Conservation (phyloP, 768 basidiomycete genomes). For the Daedaleopsis sinensis region DNA sequence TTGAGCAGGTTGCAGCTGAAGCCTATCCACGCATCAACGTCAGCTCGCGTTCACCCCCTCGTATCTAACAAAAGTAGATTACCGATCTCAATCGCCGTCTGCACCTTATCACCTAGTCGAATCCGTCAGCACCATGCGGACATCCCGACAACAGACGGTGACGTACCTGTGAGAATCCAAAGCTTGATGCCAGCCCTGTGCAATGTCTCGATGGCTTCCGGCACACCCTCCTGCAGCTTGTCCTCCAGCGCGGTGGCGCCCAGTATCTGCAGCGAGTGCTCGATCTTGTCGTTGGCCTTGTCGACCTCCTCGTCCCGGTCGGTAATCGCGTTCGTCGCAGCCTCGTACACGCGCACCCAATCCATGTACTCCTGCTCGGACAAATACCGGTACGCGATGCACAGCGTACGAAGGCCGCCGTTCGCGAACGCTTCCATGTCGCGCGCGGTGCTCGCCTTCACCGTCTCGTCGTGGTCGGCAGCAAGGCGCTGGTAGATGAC, state of each 20-base stretch:
- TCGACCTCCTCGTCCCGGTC: conserved; percentile 93
- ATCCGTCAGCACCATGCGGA: conserved; percentile 5
- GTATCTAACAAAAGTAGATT: neutral
- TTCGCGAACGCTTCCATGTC: conserved; percentile 97
- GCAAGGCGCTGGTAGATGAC: conserved; percentile 89
- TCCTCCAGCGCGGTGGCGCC: conserved; percentile 97
- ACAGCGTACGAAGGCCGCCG: conserved; percentile 87
- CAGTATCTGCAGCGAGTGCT: conserved; percentile 80
- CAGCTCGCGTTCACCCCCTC: neutral
- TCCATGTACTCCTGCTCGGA: conserved; percentile 80
- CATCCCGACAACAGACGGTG: neutral
- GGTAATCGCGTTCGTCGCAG: conserved; percentile 72
- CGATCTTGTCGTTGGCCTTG: conserved; percentile 80
- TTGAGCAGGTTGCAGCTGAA: conserved; percentile 96
- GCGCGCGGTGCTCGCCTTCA: conserved; percentile 78
- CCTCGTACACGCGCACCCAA: conserved; percentile 83
- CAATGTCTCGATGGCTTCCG: conserved; percentile 90
- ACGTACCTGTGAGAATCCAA: conserved; percentile 91
- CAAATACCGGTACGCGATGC: conserved; percentile 81
- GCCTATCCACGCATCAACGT: conserved; percentile 37
- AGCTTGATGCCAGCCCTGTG: conserved; percentile 95
- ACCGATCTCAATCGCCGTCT: conserved; percentile 98
- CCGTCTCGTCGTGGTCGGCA: conserved; percentile 66
- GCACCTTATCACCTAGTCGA: conserved; percentile 84
- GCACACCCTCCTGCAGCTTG: conserved; percentile 96